Base-by-base conservation (phyloP, 305 asterid genomes). In the Stenogyne calaminthoides region DNA sequence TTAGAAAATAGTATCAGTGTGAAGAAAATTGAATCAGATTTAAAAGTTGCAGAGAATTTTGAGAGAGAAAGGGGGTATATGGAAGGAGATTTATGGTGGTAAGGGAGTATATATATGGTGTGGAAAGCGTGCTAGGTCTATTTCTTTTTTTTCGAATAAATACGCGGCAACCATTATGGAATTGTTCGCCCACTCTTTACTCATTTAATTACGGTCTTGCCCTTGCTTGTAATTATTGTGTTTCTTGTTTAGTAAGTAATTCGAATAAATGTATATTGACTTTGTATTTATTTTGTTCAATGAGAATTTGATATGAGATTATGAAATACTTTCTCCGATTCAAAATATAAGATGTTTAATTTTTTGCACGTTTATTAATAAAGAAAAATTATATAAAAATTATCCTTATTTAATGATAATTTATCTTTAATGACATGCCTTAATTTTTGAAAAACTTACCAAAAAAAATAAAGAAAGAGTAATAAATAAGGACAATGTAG, bases 111-210 rank as follows among this genome's bases (percentile, higher is more conserved):
- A n/a, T n/a, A n/a, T n/a, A n/a, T n/a, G 40, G 1, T 29, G 16
- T 52, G 22, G 75, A 25, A 19, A 27, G 66, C 36, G 55, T 54
- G 64, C n/a, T 67, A 10, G 39, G 70, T 68, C 72, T 69, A 73
- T 68, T 57, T 66, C 1, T 44, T 65, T 40, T 39, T n/a, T 39
- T 67, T 71, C 83, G 77, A 75, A 80, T 75, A 75, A 40, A 80
- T 75, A 80, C 78, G 83, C 83, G 80, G 80, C 83, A 72, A 80
- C 68, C 77, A 71, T 66, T 42, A 40, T 32, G 37, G 58, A 32
- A 46, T 32, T 39, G 46, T 54, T 62, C 52, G 36, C 76, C 83
- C 71, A 49, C 57, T 52, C 27, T 11, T 9, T n/a, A 8, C 10
- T 14, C 2, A 0, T 11, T 0, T 7, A 55, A 68, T 78, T 75